Conservation (phyloP, 2,329 filamentous ascomycete genomes). For the Monosporascus sp. region DNA sequence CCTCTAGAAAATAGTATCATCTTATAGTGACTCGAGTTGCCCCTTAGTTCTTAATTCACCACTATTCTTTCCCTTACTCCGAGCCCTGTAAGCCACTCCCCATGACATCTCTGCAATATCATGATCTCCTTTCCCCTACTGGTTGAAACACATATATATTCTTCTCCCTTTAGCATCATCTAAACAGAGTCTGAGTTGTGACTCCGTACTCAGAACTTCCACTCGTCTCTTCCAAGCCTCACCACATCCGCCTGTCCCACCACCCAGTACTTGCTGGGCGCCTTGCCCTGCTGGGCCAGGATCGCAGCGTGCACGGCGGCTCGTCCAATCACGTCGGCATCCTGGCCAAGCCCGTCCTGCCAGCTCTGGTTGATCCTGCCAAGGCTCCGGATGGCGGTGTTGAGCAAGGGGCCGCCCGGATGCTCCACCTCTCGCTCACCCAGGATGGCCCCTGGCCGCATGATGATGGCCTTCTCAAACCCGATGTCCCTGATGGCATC, state of each 20-base stretch:
- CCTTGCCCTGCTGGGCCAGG: conserved; percentile 54
- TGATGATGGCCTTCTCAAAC: conserved; percentile 74
- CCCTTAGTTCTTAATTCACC: too few relatives aligned
- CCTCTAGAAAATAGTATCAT: too few relatives aligned
- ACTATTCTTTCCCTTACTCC: too few relatives aligned
- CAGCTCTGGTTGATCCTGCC: conserved; percentile 49
- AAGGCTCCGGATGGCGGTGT: conserved; percentile 50
- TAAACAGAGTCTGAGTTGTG: background rate
- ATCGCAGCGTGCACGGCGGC: conserved; percentile 59
- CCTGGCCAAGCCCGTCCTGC: conserved; percentile 68
- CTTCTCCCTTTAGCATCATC: too few relatives aligned
- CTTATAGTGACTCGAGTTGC: too few relatives aligned
- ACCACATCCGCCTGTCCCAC: conserved; percentile 59
- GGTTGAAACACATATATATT: too few relatives aligned
- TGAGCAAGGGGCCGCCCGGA: conserved; percentile 51
- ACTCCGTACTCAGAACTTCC: conserved; percentile 27
- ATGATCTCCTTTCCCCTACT: too few relatives aligned
- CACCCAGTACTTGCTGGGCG: conserved; percentile 57
- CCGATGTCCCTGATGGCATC: conserved; percentile 65
- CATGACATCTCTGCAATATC: too few relatives aligned
- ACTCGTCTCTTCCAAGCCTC: conserved; percentile 59
- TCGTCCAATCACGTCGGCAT: conserved; percentile 65
- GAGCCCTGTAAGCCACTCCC: too few relatives aligned
- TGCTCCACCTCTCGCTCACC: conserved; percentile 63
- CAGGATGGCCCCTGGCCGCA: conserved; percentile 70